A percentile compares a stretch with the other conserved stretches of the same genome.
Evolutionary conservation across 108 stramenopile genomes (phyloP).

Genomic region (Cyclotella sp.): DNA sequence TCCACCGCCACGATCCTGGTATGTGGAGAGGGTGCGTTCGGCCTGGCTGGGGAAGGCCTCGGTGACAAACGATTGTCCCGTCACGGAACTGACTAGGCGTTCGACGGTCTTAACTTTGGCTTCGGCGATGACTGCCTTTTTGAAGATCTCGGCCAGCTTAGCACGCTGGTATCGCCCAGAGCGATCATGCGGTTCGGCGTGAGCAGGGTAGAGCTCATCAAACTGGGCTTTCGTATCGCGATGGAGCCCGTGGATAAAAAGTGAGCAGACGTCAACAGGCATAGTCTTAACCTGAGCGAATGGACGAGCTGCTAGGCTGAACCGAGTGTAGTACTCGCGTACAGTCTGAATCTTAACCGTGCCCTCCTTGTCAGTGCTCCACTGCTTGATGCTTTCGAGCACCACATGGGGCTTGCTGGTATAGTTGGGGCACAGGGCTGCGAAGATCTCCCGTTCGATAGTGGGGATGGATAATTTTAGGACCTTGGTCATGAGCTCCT

Average conservation of each 20-base stretch:
- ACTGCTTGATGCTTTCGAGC: background rate
- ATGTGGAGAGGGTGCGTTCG: background rate
- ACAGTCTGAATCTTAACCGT: no score
- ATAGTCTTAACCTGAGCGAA: background rate
- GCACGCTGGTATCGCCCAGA: background rate
- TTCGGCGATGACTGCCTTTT: background rate
- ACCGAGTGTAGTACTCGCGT: background rate
- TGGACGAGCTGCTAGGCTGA: background rate
- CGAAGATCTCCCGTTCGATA: background rate
- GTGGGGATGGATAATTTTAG: background rate
- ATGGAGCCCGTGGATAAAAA: background rate
- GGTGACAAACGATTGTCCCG: background rate
- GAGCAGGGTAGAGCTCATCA: background rate
- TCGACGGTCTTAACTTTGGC: background rate
- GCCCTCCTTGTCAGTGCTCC: no score
- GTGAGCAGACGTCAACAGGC: background rate
- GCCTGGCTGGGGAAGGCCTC: background rate
- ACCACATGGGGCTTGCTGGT: conserved; percentile 4
- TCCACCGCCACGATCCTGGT: background rate
- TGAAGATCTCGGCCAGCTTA: background rate
- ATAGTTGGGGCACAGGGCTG: background rate
- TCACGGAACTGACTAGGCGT: background rate
- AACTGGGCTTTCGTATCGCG: background rate
- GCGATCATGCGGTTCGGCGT: background rate
- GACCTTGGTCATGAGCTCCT: background rate